Conservation (phyloP, 805 yeast species). For the Suhomyces canberraensis region DNA sequence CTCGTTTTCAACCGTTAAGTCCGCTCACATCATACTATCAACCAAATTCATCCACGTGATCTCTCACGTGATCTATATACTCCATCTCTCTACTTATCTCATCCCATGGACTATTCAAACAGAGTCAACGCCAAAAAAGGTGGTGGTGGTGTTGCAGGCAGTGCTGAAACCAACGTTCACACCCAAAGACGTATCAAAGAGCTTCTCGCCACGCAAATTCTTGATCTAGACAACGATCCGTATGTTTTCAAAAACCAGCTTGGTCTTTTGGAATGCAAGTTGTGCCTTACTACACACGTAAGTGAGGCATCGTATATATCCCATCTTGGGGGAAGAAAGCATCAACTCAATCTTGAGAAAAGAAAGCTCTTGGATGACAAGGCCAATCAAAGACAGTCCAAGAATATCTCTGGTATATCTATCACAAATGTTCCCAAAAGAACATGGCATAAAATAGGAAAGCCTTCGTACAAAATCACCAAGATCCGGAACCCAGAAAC, state of each 20-base stretch:
- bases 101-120: constrained; percentile 86
- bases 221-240: constrained; percentile 66
- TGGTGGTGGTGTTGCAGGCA: constrained; percentile 83
- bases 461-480: constrained; percentile 66
- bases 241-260: constrained; percentile 79
- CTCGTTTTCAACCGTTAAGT: too few relatives aligned
- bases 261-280: constrained; percentile 80
- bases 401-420: constrained; percentile 13
- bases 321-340: constrained; percentile 83
- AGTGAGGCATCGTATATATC: constrained; percentile 78
- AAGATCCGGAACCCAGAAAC: constrained; percentile 65
- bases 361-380: constrained; percentile 43
- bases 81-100: too few relatives aligned
- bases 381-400: constrained; percentile 14
- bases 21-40: too few relatives aligned
- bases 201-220: constrained; percentile 48
- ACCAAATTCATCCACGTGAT: too few relatives aligned
- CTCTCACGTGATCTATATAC: too few relatives aligned
- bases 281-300: constrained; percentile 80
- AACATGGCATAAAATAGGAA: constrained; percentile 59
- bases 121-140: constrained; percentile 91
- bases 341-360: constrained; percentile 66
- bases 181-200: constrained; percentile 66
- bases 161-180: constrained; percentile 64
- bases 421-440: constrained; percentile 43